phyloP scores from a whole-genome alignment of 2,329 filamentous ascomycete species.

The Ascochyta pisi region DNA sequence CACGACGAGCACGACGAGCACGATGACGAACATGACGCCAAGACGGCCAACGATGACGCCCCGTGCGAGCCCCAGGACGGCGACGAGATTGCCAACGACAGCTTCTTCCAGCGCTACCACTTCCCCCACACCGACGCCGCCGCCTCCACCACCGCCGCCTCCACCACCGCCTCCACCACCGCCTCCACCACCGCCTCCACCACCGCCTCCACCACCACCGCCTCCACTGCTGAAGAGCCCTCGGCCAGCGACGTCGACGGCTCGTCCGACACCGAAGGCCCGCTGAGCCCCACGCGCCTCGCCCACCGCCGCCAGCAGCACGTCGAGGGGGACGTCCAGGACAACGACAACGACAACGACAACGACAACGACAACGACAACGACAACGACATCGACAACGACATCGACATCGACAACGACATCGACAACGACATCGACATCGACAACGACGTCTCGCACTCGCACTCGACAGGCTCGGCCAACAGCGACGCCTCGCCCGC shows the following conservation, averaged over 20 bases:
- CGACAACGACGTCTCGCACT: conserved; percentile 7
- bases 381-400: not conserved
- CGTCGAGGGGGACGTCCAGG: conserved; percentile 10
- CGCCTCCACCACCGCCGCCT: too few relatives aligned
- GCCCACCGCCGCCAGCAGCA: conserved; percentile 29
- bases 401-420: too few relatives aligned
- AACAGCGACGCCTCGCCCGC: conserved; percentile 39
- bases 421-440: not conserved
- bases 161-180: too few relatives aligned
- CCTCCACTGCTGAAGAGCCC: conserved; percentile 25
- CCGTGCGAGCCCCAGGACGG: conserved; percentile 68
- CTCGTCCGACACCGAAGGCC: conserved; percentile 49
- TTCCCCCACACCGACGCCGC: conserved; percentile 37
- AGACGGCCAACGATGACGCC: not conserved
- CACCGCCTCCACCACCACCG: too few relatives aligned
- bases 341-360: too few relatives aligned
- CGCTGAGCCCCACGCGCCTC: conserved; percentile 45
- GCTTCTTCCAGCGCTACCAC: conserved; percentile 53
- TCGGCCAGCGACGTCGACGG: conserved; percentile 38
- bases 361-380: conserved; percentile 24
- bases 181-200: too few relatives aligned
- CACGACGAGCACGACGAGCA: not conserved
- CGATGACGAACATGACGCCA: not conserved
- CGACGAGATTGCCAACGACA: conserved; percentile 48
- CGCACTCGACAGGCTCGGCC: conserved; percentile 33